These are phyloP conservation scores for Tetradesmus lagerheimii DNA, from an alignment of 139 green algal species.

Conservation along the genomic window DNA sequence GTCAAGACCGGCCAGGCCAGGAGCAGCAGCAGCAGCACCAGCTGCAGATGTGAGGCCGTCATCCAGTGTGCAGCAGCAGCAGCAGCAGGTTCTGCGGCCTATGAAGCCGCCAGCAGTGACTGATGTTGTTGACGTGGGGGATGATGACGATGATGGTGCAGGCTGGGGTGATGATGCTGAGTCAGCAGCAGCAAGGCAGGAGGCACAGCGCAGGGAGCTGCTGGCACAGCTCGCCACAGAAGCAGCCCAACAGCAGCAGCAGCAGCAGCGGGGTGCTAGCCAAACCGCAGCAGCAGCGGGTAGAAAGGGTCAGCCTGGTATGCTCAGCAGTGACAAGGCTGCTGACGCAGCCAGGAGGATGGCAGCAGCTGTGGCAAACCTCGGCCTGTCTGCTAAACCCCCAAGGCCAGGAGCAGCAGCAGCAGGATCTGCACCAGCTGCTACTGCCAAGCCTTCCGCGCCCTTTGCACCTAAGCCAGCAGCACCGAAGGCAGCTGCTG, in stretches of 20 bases:
- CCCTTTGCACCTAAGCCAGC: background rate
- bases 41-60: background rate
- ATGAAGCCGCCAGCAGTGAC: background rate
- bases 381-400: background rate
- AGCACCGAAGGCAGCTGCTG: background rate
- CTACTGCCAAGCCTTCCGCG: background rate
- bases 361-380: background rate
- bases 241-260: slow-evolving; percentile 1
- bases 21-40: background rate
- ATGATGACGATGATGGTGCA: background rate
- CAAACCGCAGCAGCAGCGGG: slow-evolving; percentile 13
- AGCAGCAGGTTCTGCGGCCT: background rate
- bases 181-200: slow-evolving; percentile 20
- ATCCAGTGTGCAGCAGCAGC: background rate
- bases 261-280: background rate
- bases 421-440: background rate
- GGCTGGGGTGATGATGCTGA: background rate
- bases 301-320: no score
- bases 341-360: background rate
- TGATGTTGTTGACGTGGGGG: background rate
- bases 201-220: background rate
- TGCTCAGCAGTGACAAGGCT: background rate
- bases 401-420: background rate
- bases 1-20: background rate
- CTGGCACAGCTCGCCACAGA: slow-evolving; percentile 3